Evolutionary conservation across 768 basidiomycete genomes (phyloP), one percentile per base, ranked within the genome.

Genomic region (Coprinopsis cinerea): DNA sequence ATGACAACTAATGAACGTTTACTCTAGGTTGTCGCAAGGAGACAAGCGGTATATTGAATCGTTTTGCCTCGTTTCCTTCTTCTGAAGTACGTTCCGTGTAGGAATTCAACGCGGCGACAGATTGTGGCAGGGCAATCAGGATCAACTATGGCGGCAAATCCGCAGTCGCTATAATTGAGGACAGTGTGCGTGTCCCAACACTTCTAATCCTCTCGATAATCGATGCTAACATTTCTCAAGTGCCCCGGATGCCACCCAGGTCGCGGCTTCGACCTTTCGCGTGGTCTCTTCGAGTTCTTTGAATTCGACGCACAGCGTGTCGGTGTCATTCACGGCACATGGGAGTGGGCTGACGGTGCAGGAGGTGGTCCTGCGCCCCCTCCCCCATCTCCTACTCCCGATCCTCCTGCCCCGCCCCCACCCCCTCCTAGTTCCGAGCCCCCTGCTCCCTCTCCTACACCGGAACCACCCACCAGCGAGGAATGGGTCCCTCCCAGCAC

Each of bases 231-330:
- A 40, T n/a, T 35, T 44, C 14, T 27, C 6, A 44, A 64, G 64
- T 64, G 64, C 39, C 47, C 53, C 13, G 61, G 59, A 3, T 89
- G 86, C 61, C 76, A n/a, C n/a, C n/a, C 76, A 2, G 75, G 64
- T 48, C 79, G 70, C 26, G 83, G 74, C 23, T 73, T 88, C 27
- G 86, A 89, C 63, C 67, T 88, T 48, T 78, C 78, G 43, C 53
- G 60, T 10, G 79, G 82, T 36, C 69, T 86, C 37, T 86, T 88
- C 61, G 53, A 68, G 30, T 70, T 68, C 66, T 82, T 87, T 58
- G 57, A n/a, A n/a, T n/a, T n/a, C n/a, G n/a, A n/a, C n/a, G n/a
- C n/a, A n/a, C n/a, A n/a, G n/a, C n/a, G n/a, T n/a, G n/a, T n/a
- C n/a, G n/a, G n/a, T n/a, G n/a, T n/a, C n/a, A n/a, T n/a, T n/a